phyloP scores from a whole-genome alignment of 2,329 filamentous ascomycete species.

The Neodidymelliopsis sp. region DNA sequence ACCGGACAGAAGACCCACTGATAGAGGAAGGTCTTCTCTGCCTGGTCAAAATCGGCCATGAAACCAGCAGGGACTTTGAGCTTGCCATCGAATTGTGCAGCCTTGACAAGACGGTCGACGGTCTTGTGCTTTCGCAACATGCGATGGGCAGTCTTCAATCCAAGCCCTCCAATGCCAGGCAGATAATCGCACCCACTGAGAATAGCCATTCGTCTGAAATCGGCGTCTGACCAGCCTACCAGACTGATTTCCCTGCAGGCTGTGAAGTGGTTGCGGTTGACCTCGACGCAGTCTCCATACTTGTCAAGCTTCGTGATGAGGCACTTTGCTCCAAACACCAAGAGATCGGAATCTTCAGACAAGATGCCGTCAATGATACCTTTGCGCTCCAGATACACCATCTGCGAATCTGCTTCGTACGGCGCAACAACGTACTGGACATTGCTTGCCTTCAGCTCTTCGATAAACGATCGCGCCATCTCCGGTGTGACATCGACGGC shows the following conservation, averaged over 20 bases:
- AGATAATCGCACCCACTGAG: constrained; percentile 96
- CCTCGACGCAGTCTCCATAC: constrained; percentile 90
- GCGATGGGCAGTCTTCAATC: constrained; percentile 91
- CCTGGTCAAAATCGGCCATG: constrained; percentile 79
- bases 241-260: constrained; percentile 87
- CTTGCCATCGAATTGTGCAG: constrained; percentile 89
- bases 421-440: constrained; percentile 93
- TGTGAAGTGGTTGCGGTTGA: constrained; percentile 88
- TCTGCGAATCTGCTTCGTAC: constrained; percentile 96
- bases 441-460: constrained; percentile 81
- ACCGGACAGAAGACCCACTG: constrained; percentile 92
- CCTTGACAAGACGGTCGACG: constrained; percentile 80
- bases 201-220: constrained; percentile 96
- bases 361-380: constrained; percentile 87
- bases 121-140: constrained; percentile 90
- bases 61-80: constrained; percentile 82
- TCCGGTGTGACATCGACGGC: constrained; percentile 94
- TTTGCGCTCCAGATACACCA: constrained; percentile 89
- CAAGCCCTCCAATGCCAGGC: constrained; percentile 82
- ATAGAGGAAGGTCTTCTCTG: constrained; percentile 91
- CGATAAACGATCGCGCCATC: constrained; percentile 92
- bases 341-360: constrained; percentile 93
- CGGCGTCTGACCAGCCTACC: constrained; percentile 87
- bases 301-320: constrained; percentile 94
- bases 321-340: constrained; percentile 92